phyloP scores from a whole-genome alignment of 495 filamentous ascomycete species.

The Penicillium egyptiacum region DNA sequence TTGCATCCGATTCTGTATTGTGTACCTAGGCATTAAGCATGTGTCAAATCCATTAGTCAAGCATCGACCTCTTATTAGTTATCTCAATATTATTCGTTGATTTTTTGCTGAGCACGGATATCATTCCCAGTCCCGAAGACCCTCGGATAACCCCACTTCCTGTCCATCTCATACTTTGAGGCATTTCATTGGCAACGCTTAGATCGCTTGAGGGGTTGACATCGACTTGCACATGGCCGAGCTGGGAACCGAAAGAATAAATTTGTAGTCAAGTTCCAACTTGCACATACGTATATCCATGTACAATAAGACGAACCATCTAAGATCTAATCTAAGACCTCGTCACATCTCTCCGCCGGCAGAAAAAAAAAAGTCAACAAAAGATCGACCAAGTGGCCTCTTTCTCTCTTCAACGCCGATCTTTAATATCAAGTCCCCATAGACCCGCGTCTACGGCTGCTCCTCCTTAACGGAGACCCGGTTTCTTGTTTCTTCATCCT shows the following conservation, averaged over 20 bases:
- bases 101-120: neutral
- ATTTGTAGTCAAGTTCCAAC: neutral
- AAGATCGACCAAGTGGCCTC: conserved; percentile 12
- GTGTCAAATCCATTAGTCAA: conserved; percentile 14
- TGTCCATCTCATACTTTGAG: conserved; percentile 12
- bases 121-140: neutral
- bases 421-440: neutral
- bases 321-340: neutral
- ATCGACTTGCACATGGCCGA: conserved; percentile 16
- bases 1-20: conserved; percentile 20
- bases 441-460: conserved; percentile 3
- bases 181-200: conserved; percentile 24
- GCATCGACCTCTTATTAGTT: neutral
- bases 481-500: neutral
- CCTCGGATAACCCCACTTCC: conserved; percentile 28
- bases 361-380: conserved; percentile 15
- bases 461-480: neutral
- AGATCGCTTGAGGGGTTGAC: neutral
- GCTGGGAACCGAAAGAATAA: neutral
- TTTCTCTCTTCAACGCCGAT: neutral
- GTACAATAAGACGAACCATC: neutral
- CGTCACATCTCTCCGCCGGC: conserved; percentile 9
- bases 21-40: conserved; percentile 29
- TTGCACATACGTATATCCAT: neutral
- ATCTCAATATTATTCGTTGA: neutral